Evolutionary conservation across 2,329 filamentous ascomycete species (phyloP).

Genomic region (Clonostachys rhizophaga): DNA sequence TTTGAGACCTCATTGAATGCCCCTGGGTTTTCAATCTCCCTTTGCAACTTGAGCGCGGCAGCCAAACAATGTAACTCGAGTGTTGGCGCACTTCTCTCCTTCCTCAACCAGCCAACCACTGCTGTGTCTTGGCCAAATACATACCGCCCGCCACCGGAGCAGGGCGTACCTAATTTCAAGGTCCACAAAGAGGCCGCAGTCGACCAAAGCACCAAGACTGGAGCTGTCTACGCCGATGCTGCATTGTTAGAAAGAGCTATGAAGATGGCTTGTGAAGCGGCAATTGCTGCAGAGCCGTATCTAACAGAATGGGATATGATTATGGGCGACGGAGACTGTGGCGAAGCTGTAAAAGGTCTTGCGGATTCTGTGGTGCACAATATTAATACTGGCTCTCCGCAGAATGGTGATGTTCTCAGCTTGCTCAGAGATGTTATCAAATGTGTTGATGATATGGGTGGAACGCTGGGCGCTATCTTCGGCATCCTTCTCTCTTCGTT

Average conservation of each 20-base stretch:
- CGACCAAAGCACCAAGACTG: conserved; percentile 15
- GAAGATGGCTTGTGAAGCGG: conserved; percentile 19
- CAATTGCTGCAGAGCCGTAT: conserved; percentile 22
- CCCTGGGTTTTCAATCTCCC: conserved; percentile 49
- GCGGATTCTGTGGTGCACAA: conserved; percentile 16
- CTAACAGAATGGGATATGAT: conserved; percentile 25
- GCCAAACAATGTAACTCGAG: conserved; percentile 13
- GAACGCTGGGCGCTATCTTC: conserved; percentile 24
- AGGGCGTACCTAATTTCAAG: background rate
- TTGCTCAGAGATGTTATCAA: conserved; percentile 35
- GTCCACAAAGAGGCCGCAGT: conserved; percentile 7
- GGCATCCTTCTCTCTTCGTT: conserved; percentile 31
- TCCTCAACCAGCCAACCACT: conserved; percentile 44
- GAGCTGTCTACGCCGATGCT: conserved; percentile 12
- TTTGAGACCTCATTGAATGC: conserved; percentile 51
- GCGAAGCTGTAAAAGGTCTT: conserved; percentile 21
- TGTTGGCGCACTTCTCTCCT: conserved; percentile 30
- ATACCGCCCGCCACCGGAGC: background rate
- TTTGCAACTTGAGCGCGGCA: conserved; percentile 40
- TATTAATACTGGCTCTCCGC: conserved; percentile 16
- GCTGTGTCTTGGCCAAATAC: conserved; percentile 43
- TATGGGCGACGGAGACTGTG: conserved; percentile 17
- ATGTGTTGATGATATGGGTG: conserved; percentile 32
- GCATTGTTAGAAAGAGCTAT: conserved; percentile 14
- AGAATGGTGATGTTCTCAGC: conserved; percentile 18